Percentiles rank a stretch among this genome's conserved stretches.
phyloP scores from a whole-genome alignment of 176 grass and related monocot genomes.

The Avena sativa region DNA sequence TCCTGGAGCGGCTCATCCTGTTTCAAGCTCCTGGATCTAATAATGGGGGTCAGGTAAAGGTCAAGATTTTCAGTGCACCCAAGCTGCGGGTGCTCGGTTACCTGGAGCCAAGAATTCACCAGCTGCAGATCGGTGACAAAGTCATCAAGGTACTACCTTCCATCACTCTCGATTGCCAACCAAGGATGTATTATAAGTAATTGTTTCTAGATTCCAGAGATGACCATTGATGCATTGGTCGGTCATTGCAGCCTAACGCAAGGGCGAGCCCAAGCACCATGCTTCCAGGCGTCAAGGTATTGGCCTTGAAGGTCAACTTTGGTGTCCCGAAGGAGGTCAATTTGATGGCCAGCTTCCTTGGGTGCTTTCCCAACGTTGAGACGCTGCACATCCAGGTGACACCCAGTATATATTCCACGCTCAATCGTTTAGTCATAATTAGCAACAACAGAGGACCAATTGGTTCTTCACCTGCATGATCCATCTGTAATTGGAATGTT shows the following conservation, averaged over 20 bases:
- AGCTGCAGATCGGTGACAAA: conserved; percentile 21
- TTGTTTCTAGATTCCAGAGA: not conserved
- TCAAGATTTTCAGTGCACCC: conserved; percentile 14
- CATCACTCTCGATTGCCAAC: not conserved
- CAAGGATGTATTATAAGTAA: not conserved
- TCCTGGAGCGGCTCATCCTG: conserved; percentile 34
- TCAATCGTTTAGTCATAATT: not conserved
- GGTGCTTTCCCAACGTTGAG: conserved; percentile 47
- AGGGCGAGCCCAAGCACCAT: not conserved
- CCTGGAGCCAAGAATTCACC: conserved; percentile 12
- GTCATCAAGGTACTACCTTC: conserved; percentile 32
- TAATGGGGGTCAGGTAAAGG: not conserved
- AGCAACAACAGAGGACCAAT: not conserved
- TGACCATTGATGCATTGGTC: not conserved
- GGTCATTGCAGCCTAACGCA: conserved; percentile 23
- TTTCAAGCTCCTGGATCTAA: not conserved
- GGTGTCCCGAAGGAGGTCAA: not conserved
- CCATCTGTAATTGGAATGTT: not conserved
- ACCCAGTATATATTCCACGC: not conserved
- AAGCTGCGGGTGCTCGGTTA: conserved; percentile 27
- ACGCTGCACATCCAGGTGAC: conserved; percentile 31
- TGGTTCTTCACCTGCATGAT: not conserved
- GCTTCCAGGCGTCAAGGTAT: conserved; percentile 30
- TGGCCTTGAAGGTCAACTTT: conserved; percentile 26
- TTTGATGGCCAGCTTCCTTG: conserved; percentile 37